These are phyloP conservation scores for Suhomyces tanzawaensis DNA, from an alignment of 805 yeast species.

Conservation along the genomic window DNA sequence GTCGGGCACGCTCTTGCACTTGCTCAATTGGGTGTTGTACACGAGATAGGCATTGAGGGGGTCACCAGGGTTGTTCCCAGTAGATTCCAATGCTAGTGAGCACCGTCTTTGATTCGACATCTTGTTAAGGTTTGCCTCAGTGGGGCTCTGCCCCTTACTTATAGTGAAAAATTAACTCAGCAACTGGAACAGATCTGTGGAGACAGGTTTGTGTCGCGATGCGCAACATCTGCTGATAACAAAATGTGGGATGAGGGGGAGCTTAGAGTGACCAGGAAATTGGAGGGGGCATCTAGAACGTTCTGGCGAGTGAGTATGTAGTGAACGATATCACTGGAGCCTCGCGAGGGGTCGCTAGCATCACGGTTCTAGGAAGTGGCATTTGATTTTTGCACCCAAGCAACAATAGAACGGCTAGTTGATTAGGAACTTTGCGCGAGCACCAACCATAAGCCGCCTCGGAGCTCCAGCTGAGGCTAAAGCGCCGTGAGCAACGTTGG, in stretches of 20 bases:
- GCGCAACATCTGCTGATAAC: background rate
- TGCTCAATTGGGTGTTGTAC: background rate
- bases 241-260: background rate
- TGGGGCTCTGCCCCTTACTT: background rate
- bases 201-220: background rate
- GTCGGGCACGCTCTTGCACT: constrained; percentile 1
- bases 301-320: too few species aligned
- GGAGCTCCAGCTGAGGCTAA: too few species aligned
- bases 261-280: background rate
- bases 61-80: background rate
- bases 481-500: too few species aligned
- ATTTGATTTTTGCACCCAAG: too few species aligned
- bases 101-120: background rate
- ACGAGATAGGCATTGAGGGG: constrained; percentile 8
- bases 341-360: too few species aligned
- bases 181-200: background rate
- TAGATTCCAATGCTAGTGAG: constrained; percentile 1
- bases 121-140: background rate
- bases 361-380: too few species aligned
- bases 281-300: too few species aligned
- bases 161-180: constrained; percentile 1
- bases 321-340: too few species aligned
- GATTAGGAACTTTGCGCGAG: too few species aligned
- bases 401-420: too few species aligned
- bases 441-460: too few species aligned